Evolutionary conservation across 202 grass and related monocot genomes (phyloP).

Genomic region (Carex arenaria): DNA sequence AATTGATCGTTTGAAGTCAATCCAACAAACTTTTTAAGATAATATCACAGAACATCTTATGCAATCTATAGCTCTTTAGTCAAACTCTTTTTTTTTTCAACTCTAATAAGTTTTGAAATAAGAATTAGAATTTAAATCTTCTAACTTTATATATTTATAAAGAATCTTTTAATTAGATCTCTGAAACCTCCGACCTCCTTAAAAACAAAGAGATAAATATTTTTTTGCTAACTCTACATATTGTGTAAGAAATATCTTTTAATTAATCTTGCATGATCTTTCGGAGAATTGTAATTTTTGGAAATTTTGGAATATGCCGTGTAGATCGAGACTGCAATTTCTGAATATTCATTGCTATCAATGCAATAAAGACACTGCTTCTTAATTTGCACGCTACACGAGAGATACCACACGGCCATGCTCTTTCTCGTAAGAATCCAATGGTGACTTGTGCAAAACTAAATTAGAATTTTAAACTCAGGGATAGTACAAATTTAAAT

Average conservation of each 20-base stretch:
- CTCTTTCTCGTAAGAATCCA: conserved; percentile 1
- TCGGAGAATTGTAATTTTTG: too few species aligned
- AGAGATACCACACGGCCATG: background rate
- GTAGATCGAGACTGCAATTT: too few species aligned
- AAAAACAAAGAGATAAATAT: background rate
- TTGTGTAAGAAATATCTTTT: background rate
- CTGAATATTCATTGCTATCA: background rate
- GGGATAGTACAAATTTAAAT: background rate
- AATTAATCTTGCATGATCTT: background rate
- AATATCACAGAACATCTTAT: too few species aligned
- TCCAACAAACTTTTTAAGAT: too few species aligned
- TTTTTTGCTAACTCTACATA: background rate
- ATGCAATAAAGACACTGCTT: background rate
- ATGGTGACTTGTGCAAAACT: background rate
- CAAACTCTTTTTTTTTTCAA: background rate
- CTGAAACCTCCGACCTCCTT: too few species aligned
- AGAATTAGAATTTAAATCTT: too few species aligned
- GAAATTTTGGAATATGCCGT: too few species aligned
- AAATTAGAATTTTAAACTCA: background rate
- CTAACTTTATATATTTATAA: too few species aligned
- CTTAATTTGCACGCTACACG: background rate
- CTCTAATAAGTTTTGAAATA: background rate
- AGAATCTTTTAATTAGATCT: too few species aligned
- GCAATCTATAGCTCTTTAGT: too few species aligned
- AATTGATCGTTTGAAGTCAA: too few species aligned